phyloP scores from a whole-genome alignment of 2,329 filamentous ascomycete genomes.

The Sclerotinia nivalis region DNA sequence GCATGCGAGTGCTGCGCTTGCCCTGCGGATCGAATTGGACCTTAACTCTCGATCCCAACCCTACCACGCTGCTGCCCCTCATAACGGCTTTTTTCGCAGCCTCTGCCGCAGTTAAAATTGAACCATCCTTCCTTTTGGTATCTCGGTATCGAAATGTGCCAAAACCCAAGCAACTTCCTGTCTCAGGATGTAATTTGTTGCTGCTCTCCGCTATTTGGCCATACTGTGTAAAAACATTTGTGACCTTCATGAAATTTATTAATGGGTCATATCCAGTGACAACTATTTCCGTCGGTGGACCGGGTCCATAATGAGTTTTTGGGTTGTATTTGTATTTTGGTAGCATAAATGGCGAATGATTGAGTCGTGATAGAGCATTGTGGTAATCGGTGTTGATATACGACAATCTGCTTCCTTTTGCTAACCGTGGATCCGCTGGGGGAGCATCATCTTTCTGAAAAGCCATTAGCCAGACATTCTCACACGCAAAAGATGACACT shows the following conservation, averaged over 20 bases:
- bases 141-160: conserved; percentile 90
- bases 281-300: conserved; percentile 85
- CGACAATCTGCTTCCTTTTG: conserved; percentile 63
- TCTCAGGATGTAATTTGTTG: conserved; percentile 93
- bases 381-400: conserved; percentile 71
- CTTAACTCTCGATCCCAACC: conserved; percentile 70
- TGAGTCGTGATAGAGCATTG: conserved; percentile 69
- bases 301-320: conserved; percentile 81
- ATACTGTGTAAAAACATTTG: conserved; percentile 74
- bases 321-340: conserved; percentile 81
- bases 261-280: conserved; percentile 96
- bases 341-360: conserved; percentile 73
- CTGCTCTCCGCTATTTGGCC: conserved; percentile 88
- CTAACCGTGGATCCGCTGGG: conserved; percentile 79
- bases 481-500: conserved; percentile 59
- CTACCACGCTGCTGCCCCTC: conserved; percentile 71
- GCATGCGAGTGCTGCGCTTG: conserved; percentile 73
- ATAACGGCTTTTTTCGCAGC: conserved; percentile 80
- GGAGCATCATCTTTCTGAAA: conserved; percentile 77
- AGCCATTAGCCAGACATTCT: conserved; percentile 59
- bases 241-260: conserved; percentile 75
- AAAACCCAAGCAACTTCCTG: conserved; percentile 90
- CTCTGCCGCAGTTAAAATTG: conserved; percentile 67
- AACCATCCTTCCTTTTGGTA: conserved; percentile 47
- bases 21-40: conserved; percentile 92